Base-by-base conservation (phyloP, 768 basidiomycete genomes). In the Boletus edulis region DNA sequence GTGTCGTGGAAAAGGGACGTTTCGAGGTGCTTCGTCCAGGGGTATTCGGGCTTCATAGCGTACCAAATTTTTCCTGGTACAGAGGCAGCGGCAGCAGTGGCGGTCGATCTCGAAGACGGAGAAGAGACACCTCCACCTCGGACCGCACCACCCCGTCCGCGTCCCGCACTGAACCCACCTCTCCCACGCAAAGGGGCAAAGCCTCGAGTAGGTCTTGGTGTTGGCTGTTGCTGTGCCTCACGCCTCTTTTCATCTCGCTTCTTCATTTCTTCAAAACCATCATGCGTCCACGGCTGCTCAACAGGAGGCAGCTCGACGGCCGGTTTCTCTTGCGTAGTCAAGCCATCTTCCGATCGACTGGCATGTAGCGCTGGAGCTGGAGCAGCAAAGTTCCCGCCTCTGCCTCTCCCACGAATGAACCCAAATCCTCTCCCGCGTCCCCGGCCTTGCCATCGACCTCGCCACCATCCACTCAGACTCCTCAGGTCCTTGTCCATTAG, bases 251-350 rank as follows among this genome's bases (percentile, higher is more conserved):
- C 87, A 55, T 92, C 91, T 61, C 80, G 81, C 51, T 78, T 78
- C 72, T 84, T 90, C 82, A 93, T 82, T 73, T 95, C 90, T 69
- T 93, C 91, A 59, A 86, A 95, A 2, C 91, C 91, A 65, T 92
- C 91, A 65, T 94, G 92, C 0, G 80, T 85, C 92, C 92, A 94
- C 4, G 81, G 69, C 37, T 77, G 81, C 57, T 91, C 88, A 41
- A 87, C 79, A 13, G 83, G 84, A 5, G 84, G 82, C 6, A 81
- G 59, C 24, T 78, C 74, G 35, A 52, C 22, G 48, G 59, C 43
- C 1, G 47, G 41, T 22, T 44, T 65, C 35, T 62, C 63, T 43
- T 64, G 62, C 17, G 58, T 47, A 18, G 52, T 49, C 38, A 53
- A n/a, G 24, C 49, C 59, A 32, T 60, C 67, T 48, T 65, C 66